Evolutionary conservation across 192 early-diverging fungal species (phyloP).

Genomic region (Gonapodya sp.): DNA sequence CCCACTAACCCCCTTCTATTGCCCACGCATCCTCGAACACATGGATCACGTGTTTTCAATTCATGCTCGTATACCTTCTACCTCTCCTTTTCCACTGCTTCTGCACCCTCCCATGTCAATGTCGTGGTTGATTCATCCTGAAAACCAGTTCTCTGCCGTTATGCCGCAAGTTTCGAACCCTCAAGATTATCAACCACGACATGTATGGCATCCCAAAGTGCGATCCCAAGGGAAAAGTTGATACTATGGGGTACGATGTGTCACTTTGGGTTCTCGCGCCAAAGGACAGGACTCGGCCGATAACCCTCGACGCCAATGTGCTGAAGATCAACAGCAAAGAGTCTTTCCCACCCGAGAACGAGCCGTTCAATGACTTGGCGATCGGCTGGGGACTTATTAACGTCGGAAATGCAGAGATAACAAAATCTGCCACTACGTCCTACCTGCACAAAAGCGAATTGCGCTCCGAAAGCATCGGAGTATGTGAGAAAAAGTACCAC

Average conservation of each 20-base stretch:
- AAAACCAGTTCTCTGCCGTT: neutral
- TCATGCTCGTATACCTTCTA: too few species aligned
- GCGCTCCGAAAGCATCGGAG: neutral
- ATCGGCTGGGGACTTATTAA: neutral
- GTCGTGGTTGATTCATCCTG: too few species aligned
- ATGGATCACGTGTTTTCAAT: too few species aligned
- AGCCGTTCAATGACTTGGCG: neutral
- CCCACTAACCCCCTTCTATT: too few species aligned
- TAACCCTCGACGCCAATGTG: neutral
- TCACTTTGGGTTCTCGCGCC: neutral
- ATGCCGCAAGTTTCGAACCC: neutral
- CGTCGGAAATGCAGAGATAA: neutral
- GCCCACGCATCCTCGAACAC: too few species aligned
- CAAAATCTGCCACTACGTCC: neutral
- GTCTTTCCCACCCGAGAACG: neutral
- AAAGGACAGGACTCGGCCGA: neutral
- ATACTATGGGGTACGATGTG: neutral
- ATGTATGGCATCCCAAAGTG: neutral
- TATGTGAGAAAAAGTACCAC: neutral
- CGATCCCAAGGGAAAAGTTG: neutral
- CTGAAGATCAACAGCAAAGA: neutral
- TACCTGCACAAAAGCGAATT: neutral
- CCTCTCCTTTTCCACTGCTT: too few species aligned
- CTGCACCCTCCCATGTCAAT: too few species aligned
- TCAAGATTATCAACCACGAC: neutral